Evolutionary conservation across 176 grass and related monocot species (phyloP).

Genomic region (Musa acuminata): DNA sequence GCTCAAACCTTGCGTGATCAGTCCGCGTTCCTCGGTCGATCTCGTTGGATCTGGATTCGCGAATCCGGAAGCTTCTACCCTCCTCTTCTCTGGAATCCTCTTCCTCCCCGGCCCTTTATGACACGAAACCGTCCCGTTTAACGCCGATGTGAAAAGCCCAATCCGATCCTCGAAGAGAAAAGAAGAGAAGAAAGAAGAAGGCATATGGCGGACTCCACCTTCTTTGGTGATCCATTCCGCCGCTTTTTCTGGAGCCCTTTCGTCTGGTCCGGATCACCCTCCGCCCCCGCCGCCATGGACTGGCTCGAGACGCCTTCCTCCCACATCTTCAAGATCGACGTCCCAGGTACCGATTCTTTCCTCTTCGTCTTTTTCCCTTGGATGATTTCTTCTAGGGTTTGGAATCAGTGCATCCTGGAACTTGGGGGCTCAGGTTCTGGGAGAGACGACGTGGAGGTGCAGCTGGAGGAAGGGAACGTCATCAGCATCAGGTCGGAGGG

Average conservation of each 20-base stretch:
- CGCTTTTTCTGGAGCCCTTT: slow-evolving; percentile 45
- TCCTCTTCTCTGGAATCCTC: background rate
- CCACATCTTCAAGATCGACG: slow-evolving; percentile 57
- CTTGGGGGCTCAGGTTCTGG: slow-evolving; percentile 28
- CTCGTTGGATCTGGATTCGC: background rate
- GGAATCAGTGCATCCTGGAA: background rate
- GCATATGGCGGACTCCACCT: slow-evolving; percentile 37
- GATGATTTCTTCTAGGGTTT: background rate
- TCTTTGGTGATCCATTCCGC: slow-evolving; percentile 49
- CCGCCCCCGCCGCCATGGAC: slow-evolving; percentile 43
- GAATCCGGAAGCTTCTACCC: background rate
- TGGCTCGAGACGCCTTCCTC: slow-evolving; percentile 77
- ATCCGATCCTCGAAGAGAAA: background rate
- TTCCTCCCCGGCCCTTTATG: too few species aligned
- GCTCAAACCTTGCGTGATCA: too few species aligned
- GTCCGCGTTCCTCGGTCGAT: background rate
- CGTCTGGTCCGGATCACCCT: slow-evolving; percentile 24
- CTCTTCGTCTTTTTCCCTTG: background rate
- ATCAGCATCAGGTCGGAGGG: slow-evolving; percentile 41
- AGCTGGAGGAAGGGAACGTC: slow-evolving; percentile 71
- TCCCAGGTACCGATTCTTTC: slow-evolving; percentile 29
- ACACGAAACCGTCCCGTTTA: too few species aligned
- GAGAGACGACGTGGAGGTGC: slow-evolving; percentile 67
- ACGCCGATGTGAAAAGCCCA: too few species aligned
- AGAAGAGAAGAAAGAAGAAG: background rate